Percentiles rank a stretch among this genome's conserved stretches.
Evolutionary conservation across 2,329 filamentous ascomycete genomes (phyloP).

Genomic region (Botrytis porri): DNA sequence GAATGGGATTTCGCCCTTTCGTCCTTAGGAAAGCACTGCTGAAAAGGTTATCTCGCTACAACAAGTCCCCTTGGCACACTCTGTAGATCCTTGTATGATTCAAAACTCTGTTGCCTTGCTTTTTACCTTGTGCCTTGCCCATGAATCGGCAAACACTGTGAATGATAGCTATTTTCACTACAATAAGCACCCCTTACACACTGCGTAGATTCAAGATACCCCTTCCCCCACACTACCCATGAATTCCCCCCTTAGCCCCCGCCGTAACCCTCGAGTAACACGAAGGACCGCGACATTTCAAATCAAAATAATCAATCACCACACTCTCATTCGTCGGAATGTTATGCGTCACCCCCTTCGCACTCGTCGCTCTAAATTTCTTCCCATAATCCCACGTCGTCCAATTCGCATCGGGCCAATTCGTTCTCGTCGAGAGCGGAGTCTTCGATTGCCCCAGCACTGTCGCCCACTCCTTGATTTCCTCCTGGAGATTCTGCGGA

Average conservation of each 20-base stretch:
- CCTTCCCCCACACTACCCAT: background rate
- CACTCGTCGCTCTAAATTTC: conserved; percentile 27
- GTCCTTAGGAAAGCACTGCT: no score
- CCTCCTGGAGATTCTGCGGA: conserved; percentile 43
- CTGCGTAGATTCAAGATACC: background rate
- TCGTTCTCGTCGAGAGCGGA: conserved; percentile 26
- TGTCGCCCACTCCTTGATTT: conserved; percentile 47
- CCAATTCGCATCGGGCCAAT: conserved; percentile 35
- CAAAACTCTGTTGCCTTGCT: no score
- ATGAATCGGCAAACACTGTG: background rate
- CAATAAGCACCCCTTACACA: background rate
- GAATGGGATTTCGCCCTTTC: no score
- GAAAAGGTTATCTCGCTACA: no score
- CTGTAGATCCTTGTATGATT: no score
- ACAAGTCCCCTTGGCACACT: no score
- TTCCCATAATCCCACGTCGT: conserved; percentile 31
- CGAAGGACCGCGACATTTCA: conserved; percentile 20
- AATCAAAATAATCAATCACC: conserved; percentile 31
- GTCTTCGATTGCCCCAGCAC: conserved; percentile 39
- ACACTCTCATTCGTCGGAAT: conserved; percentile 28
- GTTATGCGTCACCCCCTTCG: conserved; percentile 27
- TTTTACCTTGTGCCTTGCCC: no score
- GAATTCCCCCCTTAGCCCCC: background rate
- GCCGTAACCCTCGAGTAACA: conserved; percentile 19
- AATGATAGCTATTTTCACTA: background rate